Evolutionary conservation across 2,329 filamentous ascomycete species (phyloP), one percentile per base, ranked within the genome.

Genomic region (Monosporascus sp.): DNA sequence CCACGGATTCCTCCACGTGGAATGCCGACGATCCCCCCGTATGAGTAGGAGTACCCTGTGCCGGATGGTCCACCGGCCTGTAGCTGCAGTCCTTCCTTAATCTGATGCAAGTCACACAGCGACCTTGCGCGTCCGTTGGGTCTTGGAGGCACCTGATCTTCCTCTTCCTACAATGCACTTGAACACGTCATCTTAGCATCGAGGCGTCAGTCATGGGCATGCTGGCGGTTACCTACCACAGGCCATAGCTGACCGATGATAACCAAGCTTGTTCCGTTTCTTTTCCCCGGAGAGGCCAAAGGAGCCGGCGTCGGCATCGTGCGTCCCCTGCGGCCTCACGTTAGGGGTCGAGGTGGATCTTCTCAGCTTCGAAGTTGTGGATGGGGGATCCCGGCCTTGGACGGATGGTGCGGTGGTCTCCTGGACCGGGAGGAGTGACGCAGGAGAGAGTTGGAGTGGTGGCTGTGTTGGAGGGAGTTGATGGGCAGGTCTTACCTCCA

Each of bases 41-140:
- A 40, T 74, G 71, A 52, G 73, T 71, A 20, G 70, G 62, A 24
- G 80, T 73, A 45, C 73, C 66, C 31, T 69, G 55, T 9, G 79
- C 77, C 26, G 81, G 82, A 67, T 91, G 89, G 59, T 96, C 91
- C 22, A 97, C 92, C 0, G 92, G 89, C 63, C 86, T 89, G 72
- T 96, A 97, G 67, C 88, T 90, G 72, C 93, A 97, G 60, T 96
- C 91, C 66, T 96, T 97, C 71, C 95, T 95, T 66, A 97, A 75
- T 47, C 91, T 85, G 64, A 96, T 96, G 72, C 93, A 97, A 74
- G 96, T 96, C 59, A 88, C 84, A 72, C 93, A 97, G 59, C 91
- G 86, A 46, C 86, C 85, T 65, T 89, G 83, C 9, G 78, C 68
- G 62, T 95, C 90, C 58, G 86, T 84, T 48, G 83, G 79, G 8